Percentiles rank a stretch among this genome's conserved stretches.
Evolutionary conservation across 352 stramenopile genomes (phyloP).

Genomic region (Pythium myriotylum): DNA sequence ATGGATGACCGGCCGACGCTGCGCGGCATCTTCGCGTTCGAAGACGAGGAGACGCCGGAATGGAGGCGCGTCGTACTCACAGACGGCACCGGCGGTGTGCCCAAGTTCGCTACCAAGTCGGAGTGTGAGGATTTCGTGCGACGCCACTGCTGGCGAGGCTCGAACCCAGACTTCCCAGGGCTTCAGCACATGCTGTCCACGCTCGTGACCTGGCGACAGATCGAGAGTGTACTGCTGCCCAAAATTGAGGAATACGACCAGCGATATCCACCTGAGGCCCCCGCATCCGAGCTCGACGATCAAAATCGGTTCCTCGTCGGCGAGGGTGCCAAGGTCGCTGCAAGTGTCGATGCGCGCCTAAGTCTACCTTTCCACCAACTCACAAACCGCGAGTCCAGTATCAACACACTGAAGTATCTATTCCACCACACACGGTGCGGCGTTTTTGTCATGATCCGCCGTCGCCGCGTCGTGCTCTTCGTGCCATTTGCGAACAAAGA

Average conservation of each 20-base stretch:
- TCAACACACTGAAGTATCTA: conserved; percentile 97
- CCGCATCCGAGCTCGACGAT: conserved; percentile 31
- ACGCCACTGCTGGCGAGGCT: conserved; percentile 82
- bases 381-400: conserved; percentile 84
- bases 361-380: conserved; percentile 93
- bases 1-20: conserved; percentile 50
- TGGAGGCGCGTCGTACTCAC: conserved; percentile 74
- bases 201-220: conserved; percentile 88
- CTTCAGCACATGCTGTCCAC: conserved; percentile 93
- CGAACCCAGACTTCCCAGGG: conserved; percentile 90
- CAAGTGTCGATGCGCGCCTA: conserved; percentile 80
- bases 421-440: conserved; percentile 99
- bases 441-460: conserved; percentile 98
- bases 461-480: conserved; percentile 95
- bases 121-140: conserved; percentile 91
- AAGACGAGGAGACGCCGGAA: conserved; percentile 85
- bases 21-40: conserved; percentile 85
- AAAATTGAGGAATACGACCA: conserved; percentile 81
- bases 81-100: conserved; percentile 67
- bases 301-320: conserved; percentile 73
- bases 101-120: conserved; percentile 86
- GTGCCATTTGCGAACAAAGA: conserved; percentile 97
- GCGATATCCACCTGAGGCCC: conserved; percentile 53
- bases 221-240: conserved; percentile 68
- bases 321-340: conserved; percentile 48